These are phyloP conservation scores for Pythium grandisporangium DNA, from an alignment of 352 stramenopile genomes.

Conservation along the genomic window DNA sequence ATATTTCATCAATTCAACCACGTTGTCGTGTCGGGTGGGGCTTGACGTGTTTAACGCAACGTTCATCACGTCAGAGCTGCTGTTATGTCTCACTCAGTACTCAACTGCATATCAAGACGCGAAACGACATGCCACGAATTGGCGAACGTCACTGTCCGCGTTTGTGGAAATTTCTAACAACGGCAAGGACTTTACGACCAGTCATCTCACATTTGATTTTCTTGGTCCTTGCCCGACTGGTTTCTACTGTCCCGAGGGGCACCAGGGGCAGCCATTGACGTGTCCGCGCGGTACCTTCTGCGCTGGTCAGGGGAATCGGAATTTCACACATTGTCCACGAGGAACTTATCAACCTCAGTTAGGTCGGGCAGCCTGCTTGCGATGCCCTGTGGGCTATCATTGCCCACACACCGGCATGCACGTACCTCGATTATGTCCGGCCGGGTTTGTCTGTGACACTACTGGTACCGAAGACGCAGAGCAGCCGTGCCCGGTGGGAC, in stretches of 20 bases:
- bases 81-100: constrained; percentile 82
- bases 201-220: constrained; percentile 65
- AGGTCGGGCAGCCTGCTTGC: constrained; percentile 75
- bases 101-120: constrained; percentile 27
- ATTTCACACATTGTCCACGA: constrained; percentile 91
- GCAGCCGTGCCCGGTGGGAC: constrained; percentile 92
- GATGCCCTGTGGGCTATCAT: constrained; percentile 92
- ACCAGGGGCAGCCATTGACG: constrained; percentile 23
- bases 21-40: constrained; percentile 85
- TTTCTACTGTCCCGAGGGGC: constrained; percentile 76
- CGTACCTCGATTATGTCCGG: constrained; percentile 90
- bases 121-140: constrained; percentile 8
- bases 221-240: constrained; percentile 78
- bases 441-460: constrained; percentile 93
- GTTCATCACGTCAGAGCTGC: constrained; percentile 82
- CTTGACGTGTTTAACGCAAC: constrained; percentile 57
- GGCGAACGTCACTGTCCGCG: constrained; percentile 13
- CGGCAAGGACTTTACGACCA: constrained; percentile 88
- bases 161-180: constrained; percentile 94
- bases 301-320: constrained; percentile 65
- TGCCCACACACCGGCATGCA: constrained; percentile 91
- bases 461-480: constrained; percentile 86
- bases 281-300: constrained; percentile 80
- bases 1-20: constrained; percentile 91
- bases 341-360: constrained; percentile 91